Conservation (phyloP, 805 yeast genomes). For the Alloascoidea africana region DNA sequence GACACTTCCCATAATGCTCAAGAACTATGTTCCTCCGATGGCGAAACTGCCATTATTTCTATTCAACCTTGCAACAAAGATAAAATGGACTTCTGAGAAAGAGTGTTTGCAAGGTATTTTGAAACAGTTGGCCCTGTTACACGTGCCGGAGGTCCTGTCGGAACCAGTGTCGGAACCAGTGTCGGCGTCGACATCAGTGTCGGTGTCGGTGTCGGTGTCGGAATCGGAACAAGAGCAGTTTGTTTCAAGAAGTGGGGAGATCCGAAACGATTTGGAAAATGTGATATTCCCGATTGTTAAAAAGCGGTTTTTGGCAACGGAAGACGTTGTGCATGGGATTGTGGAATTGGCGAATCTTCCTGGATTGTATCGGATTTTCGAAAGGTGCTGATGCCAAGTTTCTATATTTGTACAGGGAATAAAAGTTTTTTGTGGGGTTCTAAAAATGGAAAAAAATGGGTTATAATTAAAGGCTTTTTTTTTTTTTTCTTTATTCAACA, state of each 20-base stretch:
- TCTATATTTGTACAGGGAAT: no score
- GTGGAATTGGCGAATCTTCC: constrained; percentile 86
- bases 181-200: constrained; percentile 58
- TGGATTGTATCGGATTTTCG: constrained; percentile 82
- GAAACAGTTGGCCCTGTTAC: constrained; percentile 53
- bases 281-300: constrained; percentile 52
- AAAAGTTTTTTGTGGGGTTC: constrained; percentile 1
- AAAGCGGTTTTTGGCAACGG: constrained; percentile 49
- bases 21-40: constrained; percentile 45
- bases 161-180: constrained; percentile 14
- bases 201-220: constrained; percentile 20
- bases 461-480: constrained; percentile 4
- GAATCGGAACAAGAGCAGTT: constrained; percentile 13
- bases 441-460: constrained; percentile 2
- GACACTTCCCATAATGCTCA: constrained; percentile 54
- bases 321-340: constrained; percentile 32
- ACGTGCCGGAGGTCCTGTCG: constrained; percentile 34
- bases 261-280: constrained; percentile 33
- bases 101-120: constrained; percentile 53
- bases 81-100: constrained; percentile 56
- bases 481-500: constrained; percentile 4
- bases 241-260: constrained; percentile 15
- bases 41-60: constrained; percentile 54
- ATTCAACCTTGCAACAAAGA: constrained; percentile 38
- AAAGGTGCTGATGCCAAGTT: constrained; percentile 59